Evolutionary conservation across 2,329 filamentous ascomycete species (phyloP), one percentile per base, ranked within the genome.

Genomic region (Emergomyces pasteurianus): DNA sequence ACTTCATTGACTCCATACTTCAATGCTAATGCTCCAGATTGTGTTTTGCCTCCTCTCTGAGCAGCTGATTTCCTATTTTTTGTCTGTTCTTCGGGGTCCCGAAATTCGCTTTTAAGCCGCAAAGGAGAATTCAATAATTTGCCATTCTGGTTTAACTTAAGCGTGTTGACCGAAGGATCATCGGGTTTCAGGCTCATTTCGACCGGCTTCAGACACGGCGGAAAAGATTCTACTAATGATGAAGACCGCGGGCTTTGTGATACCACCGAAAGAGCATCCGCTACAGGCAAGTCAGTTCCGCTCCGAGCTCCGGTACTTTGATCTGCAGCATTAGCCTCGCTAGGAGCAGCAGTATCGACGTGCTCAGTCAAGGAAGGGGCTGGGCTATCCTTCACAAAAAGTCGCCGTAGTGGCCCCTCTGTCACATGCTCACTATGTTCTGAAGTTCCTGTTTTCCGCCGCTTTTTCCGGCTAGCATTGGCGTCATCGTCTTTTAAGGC

Each of bases 1-100:
- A 69, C 70, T 7, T 75, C 69, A 60, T 83, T 80, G 4, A 67
- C 69, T 1, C 81, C 83, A 68, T 92, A 92, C 63, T 74, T 78
- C 38, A 90, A 78, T 14, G 75, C 74, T 1, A 85, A 79, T 5
- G 88, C 2, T 55, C 67, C 70, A 26, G 60, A 64, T 10, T 63
- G 63, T n/a, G 70, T 46, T 76, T 75, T 16, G 64, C 73, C 75
- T 46, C 63, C 68, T 38, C 62, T 64, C n/a, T 46, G 53, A 16
- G 53, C 56, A 40, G 16, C 23, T n/a, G 40, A 21, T 38, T 50
- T 43, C 59, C 43, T 47, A 21, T 52, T 60, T 16, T 18, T 52
- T 28, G 28, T 47, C 16, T 46, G 34, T 58, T 66, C 59, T 63
- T 67, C 65, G 58, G 59, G 7, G 63, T 65, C n/a, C 64, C 63